Conservation (phyloP, 139 green algal species). For the Penium margaritaceum region DNA sequence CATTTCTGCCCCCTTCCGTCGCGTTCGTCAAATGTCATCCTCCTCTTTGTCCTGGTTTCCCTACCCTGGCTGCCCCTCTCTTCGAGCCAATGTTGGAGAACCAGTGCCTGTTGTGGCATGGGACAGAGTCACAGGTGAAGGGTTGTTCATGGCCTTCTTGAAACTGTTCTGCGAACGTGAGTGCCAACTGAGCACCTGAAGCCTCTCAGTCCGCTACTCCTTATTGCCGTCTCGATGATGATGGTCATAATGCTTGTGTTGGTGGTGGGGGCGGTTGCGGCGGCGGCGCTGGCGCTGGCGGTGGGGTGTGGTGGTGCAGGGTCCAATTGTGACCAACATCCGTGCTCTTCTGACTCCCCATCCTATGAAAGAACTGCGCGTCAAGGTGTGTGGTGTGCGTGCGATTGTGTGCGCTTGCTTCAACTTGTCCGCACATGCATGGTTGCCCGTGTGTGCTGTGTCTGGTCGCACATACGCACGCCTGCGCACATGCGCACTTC, state of each 20-base stretch:
- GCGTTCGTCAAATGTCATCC: too few species aligned
- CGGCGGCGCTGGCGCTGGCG: too few species aligned
- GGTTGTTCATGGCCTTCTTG: too few species aligned
- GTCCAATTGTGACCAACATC: conserved; percentile 82
- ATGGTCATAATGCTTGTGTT: neutral
- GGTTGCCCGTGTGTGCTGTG: neutral
- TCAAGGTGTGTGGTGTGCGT: conserved; percentile 62
- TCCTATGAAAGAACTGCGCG: conserved; percentile 86
- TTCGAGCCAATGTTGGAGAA: too few species aligned
- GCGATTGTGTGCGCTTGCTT: neutral
- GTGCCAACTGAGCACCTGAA: too few species aligned
- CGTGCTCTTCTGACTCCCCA: conserved; percentile 90
- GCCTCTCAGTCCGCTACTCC: too few species aligned
- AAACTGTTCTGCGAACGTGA: too few species aligned
- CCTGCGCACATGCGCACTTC: neutral
- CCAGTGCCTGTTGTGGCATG: too few species aligned
- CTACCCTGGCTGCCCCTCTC: too few species aligned
- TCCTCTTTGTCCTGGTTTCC: too few species aligned
- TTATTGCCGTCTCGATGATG: too few species aligned
- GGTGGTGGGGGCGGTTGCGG: neutral
- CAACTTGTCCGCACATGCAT: neutral
- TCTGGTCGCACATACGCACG: neutral
- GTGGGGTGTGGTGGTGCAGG: conserved; percentile 27
- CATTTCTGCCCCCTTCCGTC: too few species aligned
- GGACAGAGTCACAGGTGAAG: neutral